phyloP scores from a whole-genome alignment of 805 yeast genomes.

The Spathaspora passalidarum region DNA sequence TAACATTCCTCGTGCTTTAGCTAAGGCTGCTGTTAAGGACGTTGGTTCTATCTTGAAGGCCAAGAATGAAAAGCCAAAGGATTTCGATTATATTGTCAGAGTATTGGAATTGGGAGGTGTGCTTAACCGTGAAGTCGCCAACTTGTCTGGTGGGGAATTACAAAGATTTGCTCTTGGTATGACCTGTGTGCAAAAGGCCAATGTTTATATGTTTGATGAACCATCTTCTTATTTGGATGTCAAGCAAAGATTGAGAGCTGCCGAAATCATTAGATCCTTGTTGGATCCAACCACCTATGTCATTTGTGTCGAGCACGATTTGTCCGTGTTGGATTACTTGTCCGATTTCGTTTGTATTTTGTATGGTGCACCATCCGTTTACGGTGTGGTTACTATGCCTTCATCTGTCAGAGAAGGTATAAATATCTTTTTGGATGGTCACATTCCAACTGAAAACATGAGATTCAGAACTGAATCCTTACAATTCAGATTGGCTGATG shows the following conservation, averaged over 20 bases:
- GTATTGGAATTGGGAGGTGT: constrained; percentile 75
- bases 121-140: constrained; percentile 80
- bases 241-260: constrained; percentile 97
- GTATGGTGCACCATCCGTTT: constrained; percentile 97
- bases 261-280: constrained; percentile 85
- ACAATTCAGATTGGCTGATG: constrained; percentile 90
- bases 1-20: constrained; percentile 91
- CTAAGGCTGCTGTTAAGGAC: constrained; percentile 78
- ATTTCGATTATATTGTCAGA: constrained; percentile 60
- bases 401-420: constrained; percentile 98
- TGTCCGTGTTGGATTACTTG: constrained; percentile 93
- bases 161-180: constrained; percentile 98
- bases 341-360: constrained; percentile 96
- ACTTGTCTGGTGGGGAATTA: constrained; percentile 96
- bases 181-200: constrained; percentile 93
- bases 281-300: constrained; percentile 76
- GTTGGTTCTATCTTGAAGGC: constrained; percentile 82
- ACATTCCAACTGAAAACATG: constrained; percentile 93
- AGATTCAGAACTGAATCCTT: constrained; percentile 95
- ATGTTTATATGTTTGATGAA: constrained; percentile 98
- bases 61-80: constrained; percentile 69
- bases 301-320: constrained; percentile 97
- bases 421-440: constrained; percentile 97
- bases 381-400: constrained; percentile 98
- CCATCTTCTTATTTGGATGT: constrained; percentile 98